phyloP scores from a whole-genome alignment of 2,329 filamentous ascomycete species.

The Elsinoe australis region DNA sequence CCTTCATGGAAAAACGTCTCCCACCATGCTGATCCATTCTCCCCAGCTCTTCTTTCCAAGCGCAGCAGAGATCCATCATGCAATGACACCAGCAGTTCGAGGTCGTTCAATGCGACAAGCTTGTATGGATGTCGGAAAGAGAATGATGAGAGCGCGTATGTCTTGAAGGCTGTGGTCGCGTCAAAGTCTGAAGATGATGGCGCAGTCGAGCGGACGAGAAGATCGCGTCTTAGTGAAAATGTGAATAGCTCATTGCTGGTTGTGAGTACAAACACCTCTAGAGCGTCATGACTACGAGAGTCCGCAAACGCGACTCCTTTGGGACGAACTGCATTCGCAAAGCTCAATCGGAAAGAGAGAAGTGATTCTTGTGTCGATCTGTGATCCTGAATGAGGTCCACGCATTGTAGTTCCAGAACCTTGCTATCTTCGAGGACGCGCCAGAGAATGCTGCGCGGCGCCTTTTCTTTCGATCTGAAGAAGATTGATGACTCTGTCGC shows the following conservation, averaged over 20 bases:
- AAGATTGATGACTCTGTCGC: conserved; percentile 76
- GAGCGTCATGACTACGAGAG: conserved; percentile 63
- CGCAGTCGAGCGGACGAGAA: conserved; percentile 55
- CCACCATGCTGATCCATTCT: conserved; percentile 52
- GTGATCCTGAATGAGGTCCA: conserved; percentile 65
- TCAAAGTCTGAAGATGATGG: conserved; percentile 62
- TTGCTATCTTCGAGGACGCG: conserved; percentile 73
- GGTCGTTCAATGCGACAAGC: conserved; percentile 63
- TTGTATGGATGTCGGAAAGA: conserved; percentile 73
- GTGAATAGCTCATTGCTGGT: conserved; percentile 73
- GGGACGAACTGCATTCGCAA: conserved; percentile 70
- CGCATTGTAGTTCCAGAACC: conserved; percentile 71
- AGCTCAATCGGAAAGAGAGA: conserved; percentile 68
- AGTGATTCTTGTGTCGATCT: conserved; percentile 41
- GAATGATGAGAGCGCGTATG: conserved; percentile 64
- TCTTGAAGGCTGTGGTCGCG: conserved; percentile 68
- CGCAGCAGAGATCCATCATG: conserved; percentile 69
- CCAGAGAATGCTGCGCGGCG: conserved; percentile 86
- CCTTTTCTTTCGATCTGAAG: conserved; percentile 66
- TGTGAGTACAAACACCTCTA: conserved; percentile 74
- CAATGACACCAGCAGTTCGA: conserved; percentile 71
- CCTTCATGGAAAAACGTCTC: conserved; percentile 65
- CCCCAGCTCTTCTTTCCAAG: conserved; percentile 54
- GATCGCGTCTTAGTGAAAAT: conserved; percentile 71
- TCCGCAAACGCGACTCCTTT: conserved; percentile 80